Evolutionary conservation across 495 filamentous ascomycete genomes (phyloP).

Genomic region (Hypoxylon rickii): DNA sequence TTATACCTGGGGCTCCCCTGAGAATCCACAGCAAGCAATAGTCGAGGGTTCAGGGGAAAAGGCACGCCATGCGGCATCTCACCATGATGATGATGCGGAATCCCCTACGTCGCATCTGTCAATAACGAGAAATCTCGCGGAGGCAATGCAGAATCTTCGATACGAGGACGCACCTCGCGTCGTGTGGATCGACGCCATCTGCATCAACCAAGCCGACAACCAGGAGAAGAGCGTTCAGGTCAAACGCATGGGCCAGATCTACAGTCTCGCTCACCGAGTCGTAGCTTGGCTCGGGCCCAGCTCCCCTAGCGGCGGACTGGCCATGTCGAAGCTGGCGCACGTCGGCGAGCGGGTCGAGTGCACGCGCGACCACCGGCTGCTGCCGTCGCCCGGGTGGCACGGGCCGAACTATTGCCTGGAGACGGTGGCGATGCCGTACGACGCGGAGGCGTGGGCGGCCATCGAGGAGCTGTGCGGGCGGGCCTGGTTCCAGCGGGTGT

Average conservation of each 20-base stretch:
- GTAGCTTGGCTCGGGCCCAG: slow-evolving; percentile 40
- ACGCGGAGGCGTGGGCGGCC: background rate
- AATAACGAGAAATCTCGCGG: slow-evolving; percentile 1
- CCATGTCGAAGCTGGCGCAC: slow-evolving; percentile 1
- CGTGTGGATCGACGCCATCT: slow-evolving; percentile 38
- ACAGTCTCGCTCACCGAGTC: slow-evolving; percentile 21
- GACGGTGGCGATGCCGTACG: background rate
- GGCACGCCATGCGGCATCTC: background rate
- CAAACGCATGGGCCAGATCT: slow-evolving; percentile 36
- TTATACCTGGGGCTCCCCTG: slow-evolving; percentile 13
- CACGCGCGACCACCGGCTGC: background rate
- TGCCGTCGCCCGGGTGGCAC: background rate
- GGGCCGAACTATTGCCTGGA: background rate
- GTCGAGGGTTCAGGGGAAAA: background rate
- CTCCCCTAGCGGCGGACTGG: slow-evolving; percentile 10
- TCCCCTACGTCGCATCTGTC: background rate
- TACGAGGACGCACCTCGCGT: slow-evolving; percentile 6
- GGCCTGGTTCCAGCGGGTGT: slow-evolving; percentile 7
- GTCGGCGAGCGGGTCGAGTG: slow-evolving; percentile 1
- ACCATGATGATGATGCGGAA: background rate
- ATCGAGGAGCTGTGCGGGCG: background rate
- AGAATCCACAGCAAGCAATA: background rate
- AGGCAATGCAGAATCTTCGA: slow-evolving; percentile 14
- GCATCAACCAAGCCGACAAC: slow-evolving; percentile 37
- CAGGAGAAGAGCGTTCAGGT: slow-evolving; percentile 36